phyloP scores from a whole-genome alignment of 2,329 filamentous ascomycete species.

The Aspergillus sp. region DNA sequence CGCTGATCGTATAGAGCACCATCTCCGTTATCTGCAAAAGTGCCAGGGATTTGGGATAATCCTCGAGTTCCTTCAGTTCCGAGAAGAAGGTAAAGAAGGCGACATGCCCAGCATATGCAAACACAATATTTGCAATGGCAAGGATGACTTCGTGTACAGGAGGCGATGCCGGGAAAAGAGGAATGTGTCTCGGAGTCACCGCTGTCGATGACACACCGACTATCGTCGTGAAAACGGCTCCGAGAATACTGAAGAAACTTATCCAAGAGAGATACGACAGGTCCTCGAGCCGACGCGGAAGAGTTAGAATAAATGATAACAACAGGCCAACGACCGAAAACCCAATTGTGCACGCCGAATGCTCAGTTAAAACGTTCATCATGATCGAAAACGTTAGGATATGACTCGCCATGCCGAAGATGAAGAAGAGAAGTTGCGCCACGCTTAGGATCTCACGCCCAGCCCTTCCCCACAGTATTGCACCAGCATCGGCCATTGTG shows the following conservation, averaged over 20 bases:
- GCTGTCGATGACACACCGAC: conserved; percentile 47
- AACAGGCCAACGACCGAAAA: conserved; percentile 50
- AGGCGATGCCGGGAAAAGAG: conserved; percentile 24
- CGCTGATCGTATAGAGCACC: conserved; percentile 54
- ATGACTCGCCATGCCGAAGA: conserved; percentile 61
- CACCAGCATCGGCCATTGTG: conserved; percentile 58
- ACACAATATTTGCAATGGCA: conserved; percentile 56
- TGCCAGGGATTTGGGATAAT: conserved; percentile 54
- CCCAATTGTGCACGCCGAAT: conserved; percentile 52
- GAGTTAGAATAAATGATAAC: conserved; percentile 48
- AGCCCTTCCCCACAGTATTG: conserved; percentile 49
- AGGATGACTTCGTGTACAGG: conserved; percentile 49
- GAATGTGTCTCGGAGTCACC: conserved; percentile 26
- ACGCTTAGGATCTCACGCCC: conserved; percentile 53
- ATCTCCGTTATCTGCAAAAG: conserved; percentile 51
- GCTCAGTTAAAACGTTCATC: conserved; percentile 52
- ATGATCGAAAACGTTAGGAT: conserved; percentile 59
- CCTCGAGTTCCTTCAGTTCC: conserved; percentile 51
- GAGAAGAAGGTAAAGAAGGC: conserved; percentile 58
- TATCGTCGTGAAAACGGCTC: conserved; percentile 56
- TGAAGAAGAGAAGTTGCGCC: conserved; percentile 53
- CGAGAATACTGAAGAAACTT: conserved; percentile 55
- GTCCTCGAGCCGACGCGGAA: conserved; percentile 53
- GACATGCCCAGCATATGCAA: conserved; percentile 60
- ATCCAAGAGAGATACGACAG: conserved; percentile 51